phyloP scores from a whole-genome alignment of 2,329 filamentous ascomycete genomes.

The Fusarium sp. region DNA sequence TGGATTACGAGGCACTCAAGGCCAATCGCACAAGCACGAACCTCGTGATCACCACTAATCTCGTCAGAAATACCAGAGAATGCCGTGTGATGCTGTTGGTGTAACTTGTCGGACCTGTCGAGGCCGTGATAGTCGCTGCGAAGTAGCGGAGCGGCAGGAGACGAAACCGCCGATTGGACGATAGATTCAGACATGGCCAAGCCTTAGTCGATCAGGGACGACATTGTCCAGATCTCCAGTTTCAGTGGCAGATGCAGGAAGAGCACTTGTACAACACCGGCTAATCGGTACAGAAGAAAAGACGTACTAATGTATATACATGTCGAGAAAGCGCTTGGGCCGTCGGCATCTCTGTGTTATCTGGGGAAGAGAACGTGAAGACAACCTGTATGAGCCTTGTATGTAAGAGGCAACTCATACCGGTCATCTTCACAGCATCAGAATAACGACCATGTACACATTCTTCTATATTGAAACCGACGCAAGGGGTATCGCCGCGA shows the following conservation, averaged over 20 bases:
- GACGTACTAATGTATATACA: not conserved
- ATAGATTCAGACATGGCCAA: conserved; percentile 19
- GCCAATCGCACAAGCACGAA: conserved; percentile 11
- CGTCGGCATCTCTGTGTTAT: not conserved
- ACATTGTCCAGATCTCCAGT: conserved; percentile 20
- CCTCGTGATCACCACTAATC: conserved; percentile 28
- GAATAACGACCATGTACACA: not conserved
- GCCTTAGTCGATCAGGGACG: conserved; percentile 15
- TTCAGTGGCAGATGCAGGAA: conserved; percentile 15
- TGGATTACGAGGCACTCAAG: conserved; percentile 24
- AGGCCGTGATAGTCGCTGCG: conserved; percentile 8
- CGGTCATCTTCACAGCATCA: not conserved
- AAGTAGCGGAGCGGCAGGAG: conserved; percentile 9
- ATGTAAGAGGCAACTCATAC: not conserved
- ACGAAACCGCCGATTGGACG: conserved; percentile 39
- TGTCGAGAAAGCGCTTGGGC: conserved; percentile 7
- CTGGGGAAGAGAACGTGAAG: conserved; percentile 10
- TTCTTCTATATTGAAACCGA: not conserved
- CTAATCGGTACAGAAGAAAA: not conserved
- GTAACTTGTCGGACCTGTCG: conserved; percentile 21
- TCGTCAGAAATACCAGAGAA: conserved; percentile 13
- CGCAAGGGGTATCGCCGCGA: not conserved
- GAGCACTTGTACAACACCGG: not conserved
- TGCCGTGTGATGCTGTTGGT: conserved; percentile 16
- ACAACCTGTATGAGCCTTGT: conserved; percentile 7